These are phyloP conservation scores for Beauveria caledonica DNA, from an alignment of 2,329 filamentous ascomycete genomes.

Conservation along the genomic window DNA sequence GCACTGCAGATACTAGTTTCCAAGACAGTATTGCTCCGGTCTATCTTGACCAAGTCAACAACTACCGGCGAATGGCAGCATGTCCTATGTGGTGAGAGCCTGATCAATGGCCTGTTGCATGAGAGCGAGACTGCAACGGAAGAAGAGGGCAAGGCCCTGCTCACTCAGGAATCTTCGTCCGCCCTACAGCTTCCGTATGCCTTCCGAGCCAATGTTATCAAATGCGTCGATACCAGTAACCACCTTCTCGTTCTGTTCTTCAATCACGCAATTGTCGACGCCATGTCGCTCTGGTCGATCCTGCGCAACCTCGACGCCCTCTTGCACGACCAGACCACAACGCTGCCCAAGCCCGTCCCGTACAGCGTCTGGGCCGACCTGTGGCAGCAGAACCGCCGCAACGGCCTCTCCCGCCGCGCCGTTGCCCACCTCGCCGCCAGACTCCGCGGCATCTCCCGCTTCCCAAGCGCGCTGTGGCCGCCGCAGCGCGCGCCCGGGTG, in stretches of 20 bases:
- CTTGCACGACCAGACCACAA: slow-evolving; percentile 15
- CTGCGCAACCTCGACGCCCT: slow-evolving; percentile 26
- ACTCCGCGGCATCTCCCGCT: slow-evolving; percentile 28
- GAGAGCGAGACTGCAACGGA: slow-evolving; percentile 17
- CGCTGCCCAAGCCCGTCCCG: slow-evolving; percentile 18
- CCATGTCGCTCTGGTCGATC: slow-evolving; percentile 24
- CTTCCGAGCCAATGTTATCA: slow-evolving; percentile 22
- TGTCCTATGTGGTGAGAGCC: not conserved
- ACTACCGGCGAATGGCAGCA: not conserved
- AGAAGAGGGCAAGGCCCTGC: slow-evolving; percentile 14
- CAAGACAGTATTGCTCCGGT: slow-evolving; percentile 1
- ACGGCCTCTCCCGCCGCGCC: slow-evolving; percentile 20
- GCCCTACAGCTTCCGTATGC: slow-evolving; percentile 20
- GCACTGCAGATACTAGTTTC: slow-evolving; percentile 14
- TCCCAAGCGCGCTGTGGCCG: slow-evolving; percentile 25
- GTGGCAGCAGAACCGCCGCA: slow-evolving; percentile 22
- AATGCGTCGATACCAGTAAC: slow-evolving; percentile 11
- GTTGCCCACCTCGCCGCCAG: slow-evolving; percentile 23
- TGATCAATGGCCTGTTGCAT: slow-evolving; percentile 21
- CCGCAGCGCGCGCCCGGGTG: slow-evolving; percentile 24
- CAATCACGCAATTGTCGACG: slow-evolving; percentile 29
- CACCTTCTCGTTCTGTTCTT: slow-evolving; percentile 22
- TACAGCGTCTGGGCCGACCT: slow-evolving; percentile 27
- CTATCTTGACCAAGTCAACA: not conserved
- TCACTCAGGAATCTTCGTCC: slow-evolving; percentile 15